Evolutionary conservation across 164 flowering plant species (phyloP).

Genomic region (Brasenia schreberi): DNA sequence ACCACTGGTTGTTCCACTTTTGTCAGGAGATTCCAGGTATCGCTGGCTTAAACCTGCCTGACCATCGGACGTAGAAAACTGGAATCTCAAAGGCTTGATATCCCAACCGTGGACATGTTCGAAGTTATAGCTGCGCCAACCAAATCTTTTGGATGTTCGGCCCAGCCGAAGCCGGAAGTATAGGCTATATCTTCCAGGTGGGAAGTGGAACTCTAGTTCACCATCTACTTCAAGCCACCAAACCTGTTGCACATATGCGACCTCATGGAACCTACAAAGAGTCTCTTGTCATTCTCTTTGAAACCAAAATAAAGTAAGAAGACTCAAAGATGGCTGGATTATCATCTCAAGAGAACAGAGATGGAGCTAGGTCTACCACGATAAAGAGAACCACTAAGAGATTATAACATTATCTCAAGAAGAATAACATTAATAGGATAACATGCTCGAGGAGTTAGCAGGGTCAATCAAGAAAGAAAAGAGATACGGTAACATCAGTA

Average conservation of each 20-base stretch:
- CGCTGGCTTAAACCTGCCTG: constrained; percentile 38
- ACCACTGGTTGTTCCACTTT: not conserved
- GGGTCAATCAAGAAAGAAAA: too few species aligned
- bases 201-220: constrained; percentile 60
- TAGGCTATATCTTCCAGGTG: constrained; percentile 61
- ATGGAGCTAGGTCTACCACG: too few species aligned
- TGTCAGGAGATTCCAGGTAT: constrained; percentile 30
- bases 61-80: constrained; percentile 54
- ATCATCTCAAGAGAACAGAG: not conserved
- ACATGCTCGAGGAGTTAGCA: too few species aligned
- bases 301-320: not conserved
- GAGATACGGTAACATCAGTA: too few species aligned
- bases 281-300: not conserved
- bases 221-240: constrained; percentile 90
- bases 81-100: constrained; percentile 55
- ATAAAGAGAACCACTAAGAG: too few species aligned
- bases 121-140: constrained; percentile 48
- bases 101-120: constrained; percentile 86
- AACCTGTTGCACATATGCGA: constrained; percentile 77
- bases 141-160: constrained; percentile 39
- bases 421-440: too few species aligned
- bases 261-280: constrained; percentile 38
- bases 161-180: constrained; percentile 73
- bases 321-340: not conserved
- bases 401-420: not conserved